Conservation (phyloP, 352 stramenopile genomes). For the Phytophthora fragariaefolia region DNA sequence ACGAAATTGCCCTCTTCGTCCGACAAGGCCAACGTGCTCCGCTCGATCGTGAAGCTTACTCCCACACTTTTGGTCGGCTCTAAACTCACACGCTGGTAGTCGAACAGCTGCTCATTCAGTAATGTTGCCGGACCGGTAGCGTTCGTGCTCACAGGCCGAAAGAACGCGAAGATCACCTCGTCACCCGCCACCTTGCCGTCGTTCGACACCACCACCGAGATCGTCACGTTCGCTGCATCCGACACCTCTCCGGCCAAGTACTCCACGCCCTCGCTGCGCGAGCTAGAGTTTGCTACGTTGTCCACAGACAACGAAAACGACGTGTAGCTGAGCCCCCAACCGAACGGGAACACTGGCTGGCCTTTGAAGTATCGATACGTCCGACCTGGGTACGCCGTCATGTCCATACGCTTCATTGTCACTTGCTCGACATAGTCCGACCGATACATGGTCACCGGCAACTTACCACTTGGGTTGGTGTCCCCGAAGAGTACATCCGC, state of each 20-base stretch:
- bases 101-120: conserved; percentile 75
- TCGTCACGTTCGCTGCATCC: conserved; percentile 35
- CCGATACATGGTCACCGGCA: conserved; percentile 89
- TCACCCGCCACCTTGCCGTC: conserved; percentile 53
- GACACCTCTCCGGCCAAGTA: conserved; percentile 29
- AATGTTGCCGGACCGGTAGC: conserved; percentile 55
- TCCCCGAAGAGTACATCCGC: conserved; percentile 87
- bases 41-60: conserved; percentile 44
- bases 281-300: conserved; percentile 1
- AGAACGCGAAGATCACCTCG: conserved; percentile 74
- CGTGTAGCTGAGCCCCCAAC: conserved; percentile 91
- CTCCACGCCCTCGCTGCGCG: not conserved
- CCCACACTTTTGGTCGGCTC: conserved; percentile 25
- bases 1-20: conserved; percentile 53
- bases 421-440: conserved; percentile 80
- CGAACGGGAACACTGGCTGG: conserved; percentile 90
- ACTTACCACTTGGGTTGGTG: conserved; percentile 78
- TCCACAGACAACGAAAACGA: conserved; percentile 53
- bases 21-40: conserved; percentile 46
- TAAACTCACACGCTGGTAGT: conserved; percentile 56
- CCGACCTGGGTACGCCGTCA: conserved; percentile 88
- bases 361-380: conserved; percentile 94
- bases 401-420: conserved; percentile 91
- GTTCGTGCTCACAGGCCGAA: conserved; percentile 57
- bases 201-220: conserved; percentile 57